phyloP scores from a whole-genome alignment of 164 flowering plant genomes.

The Annona cherimola region DNA sequence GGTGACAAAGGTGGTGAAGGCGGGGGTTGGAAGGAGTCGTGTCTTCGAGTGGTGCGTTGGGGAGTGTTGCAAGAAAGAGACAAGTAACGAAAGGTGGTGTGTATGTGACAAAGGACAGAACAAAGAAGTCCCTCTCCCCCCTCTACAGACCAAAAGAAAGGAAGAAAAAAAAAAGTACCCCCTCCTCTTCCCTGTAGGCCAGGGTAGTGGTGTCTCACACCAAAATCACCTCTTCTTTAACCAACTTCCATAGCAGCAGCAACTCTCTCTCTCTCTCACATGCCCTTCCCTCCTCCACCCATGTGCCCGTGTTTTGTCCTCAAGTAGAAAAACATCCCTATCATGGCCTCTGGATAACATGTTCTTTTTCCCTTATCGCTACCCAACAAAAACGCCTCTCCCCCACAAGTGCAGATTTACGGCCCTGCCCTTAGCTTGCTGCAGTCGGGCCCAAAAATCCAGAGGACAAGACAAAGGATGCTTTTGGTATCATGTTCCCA shows the following conservation, averaged over 20 bases:
- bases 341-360: constrained; percentile 20
- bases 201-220: neutral
- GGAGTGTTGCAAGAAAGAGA: constrained; percentile 32
- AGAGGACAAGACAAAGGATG: neutral
- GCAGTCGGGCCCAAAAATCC: neutral
- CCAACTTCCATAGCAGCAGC: constrained; percentile 1
- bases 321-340: constrained; percentile 48
- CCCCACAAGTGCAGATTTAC: neutral
- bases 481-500: constrained; percentile 1
- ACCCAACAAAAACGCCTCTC: neutral
- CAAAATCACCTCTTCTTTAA: constrained; percentile 14
- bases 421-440: neutral
- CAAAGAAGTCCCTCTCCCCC: constrained; percentile 12
- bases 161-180: constrained; percentile 43
- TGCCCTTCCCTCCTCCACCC: constrained; percentile 13
- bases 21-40: constrained; percentile 14
- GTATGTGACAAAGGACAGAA: constrained; percentile 29
- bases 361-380: neutral
- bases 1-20: constrained; percentile 29
- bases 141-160: constrained; percentile 11
- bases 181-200: constrained; percentile 38
- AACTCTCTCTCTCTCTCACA: constrained; percentile 1
- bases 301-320: constrained; percentile 62
- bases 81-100: constrained; percentile 30
- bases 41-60: constrained; percentile 35